Evolutionary conservation across 495 filamentous ascomycete genomes (phyloP).

Genomic region (Annulohypoxylon stygium): DNA sequence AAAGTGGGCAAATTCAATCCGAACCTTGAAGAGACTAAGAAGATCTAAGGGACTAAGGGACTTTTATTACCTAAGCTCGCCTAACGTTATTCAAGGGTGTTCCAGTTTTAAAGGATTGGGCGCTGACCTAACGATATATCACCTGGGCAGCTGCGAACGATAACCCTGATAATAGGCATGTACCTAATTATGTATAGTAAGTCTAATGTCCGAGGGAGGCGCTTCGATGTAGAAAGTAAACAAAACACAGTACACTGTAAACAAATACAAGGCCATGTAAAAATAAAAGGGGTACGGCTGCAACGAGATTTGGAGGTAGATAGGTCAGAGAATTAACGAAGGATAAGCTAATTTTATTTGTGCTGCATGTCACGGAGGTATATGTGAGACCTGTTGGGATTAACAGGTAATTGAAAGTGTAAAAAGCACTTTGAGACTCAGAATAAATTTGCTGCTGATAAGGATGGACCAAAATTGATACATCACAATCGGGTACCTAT

Average conservation of each 20-base stretch:
- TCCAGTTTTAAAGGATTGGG: conserved; percentile 5
- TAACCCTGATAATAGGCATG: conserved; percentile 21
- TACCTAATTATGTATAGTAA: conserved; percentile 6
- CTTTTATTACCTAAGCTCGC: conserved; percentile 41
- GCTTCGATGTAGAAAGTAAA: conserved; percentile 13
- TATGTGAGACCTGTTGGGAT: conserved; percentile 34
- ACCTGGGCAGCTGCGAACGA: neutral
- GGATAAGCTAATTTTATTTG: conserved; percentile 12
- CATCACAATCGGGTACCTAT: neutral
- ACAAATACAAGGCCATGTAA: conserved; percentile 11
- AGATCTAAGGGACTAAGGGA: neutral
- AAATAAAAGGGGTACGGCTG: conserved; percentile 15
- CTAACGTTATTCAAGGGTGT: conserved; percentile 14
- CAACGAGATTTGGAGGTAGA: neutral
- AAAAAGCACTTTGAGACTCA: conserved; percentile 4
- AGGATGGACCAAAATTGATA: neutral
- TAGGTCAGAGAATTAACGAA: conserved; percentile 5
- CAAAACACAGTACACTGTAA: conserved; percentile 15
- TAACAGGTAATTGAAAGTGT: neutral
- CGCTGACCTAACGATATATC: conserved; percentile 30
- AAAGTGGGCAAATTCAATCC: conserved; percentile 31
- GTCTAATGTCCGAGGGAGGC: conserved; percentile 20
- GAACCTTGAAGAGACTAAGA: neutral
- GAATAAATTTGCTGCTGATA: neutral
- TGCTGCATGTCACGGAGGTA: conserved; percentile 28